Evolutionary conservation across 163 green algal species (phyloP).

Genomic region (Chlorella variabilis): DNA sequence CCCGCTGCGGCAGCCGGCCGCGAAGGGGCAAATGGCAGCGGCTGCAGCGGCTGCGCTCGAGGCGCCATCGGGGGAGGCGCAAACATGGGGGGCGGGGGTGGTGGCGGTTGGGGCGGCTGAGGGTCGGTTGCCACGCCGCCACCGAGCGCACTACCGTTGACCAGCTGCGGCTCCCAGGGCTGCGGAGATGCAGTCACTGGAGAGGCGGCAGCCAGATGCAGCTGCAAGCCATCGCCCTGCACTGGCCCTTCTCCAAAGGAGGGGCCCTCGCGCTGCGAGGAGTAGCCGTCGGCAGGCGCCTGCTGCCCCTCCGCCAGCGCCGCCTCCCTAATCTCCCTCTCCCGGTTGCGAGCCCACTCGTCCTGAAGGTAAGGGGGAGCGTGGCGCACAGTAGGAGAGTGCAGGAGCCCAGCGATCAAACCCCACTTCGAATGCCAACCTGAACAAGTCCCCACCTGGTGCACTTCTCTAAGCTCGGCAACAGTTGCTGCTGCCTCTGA

Average conservation of each 20-base stretch:
- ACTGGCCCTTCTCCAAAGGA: neutral
- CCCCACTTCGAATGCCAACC: no score
- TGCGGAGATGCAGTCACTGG: neutral
- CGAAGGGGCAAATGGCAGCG: neutral
- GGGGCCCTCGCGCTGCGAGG: no score
- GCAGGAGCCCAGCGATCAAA: neutral
- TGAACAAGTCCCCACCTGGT: neutral
- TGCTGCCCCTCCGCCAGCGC: no score
- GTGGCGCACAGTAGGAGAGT: neutral
- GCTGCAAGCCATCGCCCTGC: neutral
- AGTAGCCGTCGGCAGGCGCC: no score
- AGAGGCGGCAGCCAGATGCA: neutral
- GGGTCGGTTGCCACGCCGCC: neutral
- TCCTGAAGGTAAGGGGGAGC: no score
- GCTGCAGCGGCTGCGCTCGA: neutral
- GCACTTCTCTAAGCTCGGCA: neutral
- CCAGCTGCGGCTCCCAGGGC: neutral
- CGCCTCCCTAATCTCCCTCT: neutral
- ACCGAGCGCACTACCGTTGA: neutral
- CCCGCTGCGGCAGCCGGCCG: neutral
- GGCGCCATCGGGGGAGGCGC: neutral
- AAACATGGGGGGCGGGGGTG: slow-evolving; percentile 6
- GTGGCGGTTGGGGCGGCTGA: neutral
- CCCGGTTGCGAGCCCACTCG: slow-evolving; percentile 1
- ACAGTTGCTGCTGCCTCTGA: slow-evolving; percentile 46